Base-by-base conservation (phyloP, 2,329 filamentous ascomycete species). In the Scedosporium minutisporum region DNA sequence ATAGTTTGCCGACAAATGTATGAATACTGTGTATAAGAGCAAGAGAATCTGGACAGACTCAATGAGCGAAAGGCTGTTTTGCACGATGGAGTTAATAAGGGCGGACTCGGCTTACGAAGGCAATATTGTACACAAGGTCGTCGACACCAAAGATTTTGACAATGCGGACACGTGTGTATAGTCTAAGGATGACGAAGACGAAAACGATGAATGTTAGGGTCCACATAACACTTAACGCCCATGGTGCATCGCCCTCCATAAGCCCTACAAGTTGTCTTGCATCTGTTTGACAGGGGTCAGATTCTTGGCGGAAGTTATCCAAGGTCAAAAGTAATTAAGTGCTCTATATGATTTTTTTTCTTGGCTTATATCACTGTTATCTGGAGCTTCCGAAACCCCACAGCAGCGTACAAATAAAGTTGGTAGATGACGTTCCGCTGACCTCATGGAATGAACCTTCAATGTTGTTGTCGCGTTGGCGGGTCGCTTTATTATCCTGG, bases 91-190 rank as follows among this genome's bases (percentile, higher is more conserved):
- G 21, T 12, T 23, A 18, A 18, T 14, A 46, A 29, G 12, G 25
- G 9, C 14, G 38, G 14, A 57, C 6, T n/a, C 23, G 25, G 29
- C 53, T 57, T 29, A 57, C 53, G 53, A 57, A 57, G 6, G 70
- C 69, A 27, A 71, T 62, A 16, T 69, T 67, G 66, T 75, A 75
- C 9, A 74, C 70, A 29, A 73, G 70, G 55, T 76, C 70, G 42
- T 76, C 74, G 1, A 72, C 48, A 2, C 74, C 74, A 16, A 70
- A 71, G 0, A 67, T 67, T 1, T 66, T 66, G 10, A 76, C 65
- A 6, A 73, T 62, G 23, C 67, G 62, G 2, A 71, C 18, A 46
- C 76, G 71, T 1, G 74, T 77, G 60, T 77, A 77, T 1, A 73
- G 66, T 2, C 74, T 72, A 0, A 76, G 69, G 7, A 64, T 57